These are phyloP conservation scores for Aegilops sharonensis DNA, from an alignment of 176 grass and related monocot genomes.

Conservation along the genomic window DNA sequence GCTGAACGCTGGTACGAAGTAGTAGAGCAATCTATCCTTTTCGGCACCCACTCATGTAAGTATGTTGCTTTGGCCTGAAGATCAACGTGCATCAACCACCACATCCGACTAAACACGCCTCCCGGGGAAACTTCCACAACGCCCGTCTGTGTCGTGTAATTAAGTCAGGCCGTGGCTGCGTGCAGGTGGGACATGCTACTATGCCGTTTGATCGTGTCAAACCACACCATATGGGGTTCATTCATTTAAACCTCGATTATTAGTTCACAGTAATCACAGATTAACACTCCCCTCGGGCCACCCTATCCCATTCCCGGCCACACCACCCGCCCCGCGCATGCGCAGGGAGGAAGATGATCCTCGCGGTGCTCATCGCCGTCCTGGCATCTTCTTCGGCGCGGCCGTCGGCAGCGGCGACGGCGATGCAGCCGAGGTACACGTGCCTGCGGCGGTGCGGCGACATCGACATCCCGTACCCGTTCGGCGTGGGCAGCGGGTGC, in stretches of 20 bases:
- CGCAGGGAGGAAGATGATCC: background rate
- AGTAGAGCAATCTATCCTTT: background rate
- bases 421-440: conserved; percentile 25
- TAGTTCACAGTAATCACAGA: background rate
- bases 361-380: background rate
- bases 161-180: conserved; percentile 16
- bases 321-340: background rate
- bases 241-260: conserved; percentile 20
- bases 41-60: background rate
- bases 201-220: conserved; percentile 12
- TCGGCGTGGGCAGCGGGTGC: conserved; percentile 61
- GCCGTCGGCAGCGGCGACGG: background rate
- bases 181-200: background rate
- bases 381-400: background rate
- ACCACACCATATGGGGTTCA: background rate
- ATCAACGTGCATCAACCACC: conserved; percentile 40
- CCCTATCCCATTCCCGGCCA: background rate
- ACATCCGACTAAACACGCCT: background rate
- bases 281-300: background rate
- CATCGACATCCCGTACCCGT: conserved; percentile 73
- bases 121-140: background rate
- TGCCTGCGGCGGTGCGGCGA: conserved; percentile 54
- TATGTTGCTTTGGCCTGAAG: conserved; percentile 21
- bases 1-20: too few relatives aligned
- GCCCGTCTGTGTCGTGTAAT: background rate